Conservation (phyloP, 2,329 filamentous ascomycete genomes). For the Phyllosticta paracitricarpa region DNA sequence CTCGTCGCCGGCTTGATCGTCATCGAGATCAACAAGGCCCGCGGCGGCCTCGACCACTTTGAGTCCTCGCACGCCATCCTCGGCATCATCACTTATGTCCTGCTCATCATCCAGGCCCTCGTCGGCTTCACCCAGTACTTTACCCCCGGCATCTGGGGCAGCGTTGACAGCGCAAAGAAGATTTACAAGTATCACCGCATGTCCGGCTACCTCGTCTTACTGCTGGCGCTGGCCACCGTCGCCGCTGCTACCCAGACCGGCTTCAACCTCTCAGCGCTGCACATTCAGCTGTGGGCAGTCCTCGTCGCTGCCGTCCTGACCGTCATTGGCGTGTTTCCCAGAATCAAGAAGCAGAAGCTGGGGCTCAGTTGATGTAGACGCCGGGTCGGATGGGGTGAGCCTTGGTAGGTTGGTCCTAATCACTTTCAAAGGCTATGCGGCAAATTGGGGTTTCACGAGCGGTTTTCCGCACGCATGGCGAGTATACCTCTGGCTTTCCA, state of each 20-base stretch:
- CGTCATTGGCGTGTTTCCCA: conserved; percentile 61
- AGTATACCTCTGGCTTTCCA: neutral
- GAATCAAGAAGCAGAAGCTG: conserved; percentile 75
- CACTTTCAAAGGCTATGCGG: neutral
- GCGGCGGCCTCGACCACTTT: conserved; percentile 60
- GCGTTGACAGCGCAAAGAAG: conserved; percentile 66
- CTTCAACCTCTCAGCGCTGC: conserved; percentile 58
- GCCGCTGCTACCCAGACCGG: conserved; percentile 65
- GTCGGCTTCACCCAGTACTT: conserved; percentile 80
- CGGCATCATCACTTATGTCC: conserved; percentile 63
- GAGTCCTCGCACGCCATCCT: conserved; percentile 72
- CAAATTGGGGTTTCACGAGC: neutral
- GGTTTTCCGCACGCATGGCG: neutral
- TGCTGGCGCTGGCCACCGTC: conserved; percentile 64
- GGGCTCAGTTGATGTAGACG: conserved; percentile 36
- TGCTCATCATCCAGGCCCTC: conserved; percentile 62
- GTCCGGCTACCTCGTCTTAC: conserved; percentile 62
- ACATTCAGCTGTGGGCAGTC: conserved; percentile 68
- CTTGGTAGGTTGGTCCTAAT: neutral
- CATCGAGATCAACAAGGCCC: conserved; percentile 78
- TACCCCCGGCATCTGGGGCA: conserved; percentile 63
- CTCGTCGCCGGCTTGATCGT: conserved; percentile 57
- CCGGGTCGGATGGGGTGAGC: neutral
- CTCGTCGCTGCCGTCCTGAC: conserved; percentile 56
- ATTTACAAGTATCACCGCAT: conserved; percentile 85